These are phyloP conservation scores for Fusarium nygamai DNA, from an alignment of 2,329 filamentous ascomycete genomes.

Conservation along the genomic window DNA sequence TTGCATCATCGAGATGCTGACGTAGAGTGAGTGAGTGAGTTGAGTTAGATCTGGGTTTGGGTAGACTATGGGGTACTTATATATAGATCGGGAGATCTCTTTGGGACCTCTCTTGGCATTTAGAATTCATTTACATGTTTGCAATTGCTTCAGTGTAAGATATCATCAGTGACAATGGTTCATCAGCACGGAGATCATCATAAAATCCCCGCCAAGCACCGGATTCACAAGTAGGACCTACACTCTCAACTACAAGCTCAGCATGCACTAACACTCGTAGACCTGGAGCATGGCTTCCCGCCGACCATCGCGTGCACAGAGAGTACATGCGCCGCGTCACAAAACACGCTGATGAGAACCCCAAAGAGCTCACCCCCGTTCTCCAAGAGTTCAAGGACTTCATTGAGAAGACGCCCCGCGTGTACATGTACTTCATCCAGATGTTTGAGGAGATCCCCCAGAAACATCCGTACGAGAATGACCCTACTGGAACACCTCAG, in stretches of 20 bases:
- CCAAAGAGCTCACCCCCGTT: constrained; percentile 65
- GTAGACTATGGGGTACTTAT: not conserved
- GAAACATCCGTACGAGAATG: constrained; percentile 67
- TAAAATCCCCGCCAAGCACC: constrained; percentile 60
- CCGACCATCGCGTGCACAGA: constrained; percentile 69
- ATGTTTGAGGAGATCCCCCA: constrained; percentile 76
- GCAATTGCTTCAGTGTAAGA: not conserved
- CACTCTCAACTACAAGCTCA: not conserved
- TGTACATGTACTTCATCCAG: constrained; percentile 72
- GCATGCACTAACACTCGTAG: constrained; percentile 44
- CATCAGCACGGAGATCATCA: constrained; percentile 61
- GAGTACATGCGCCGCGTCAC: constrained; percentile 70
- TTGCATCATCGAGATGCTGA: constrained; percentile 41
- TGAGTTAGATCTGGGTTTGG: not conserved
- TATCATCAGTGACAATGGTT: constrained; percentile 53
- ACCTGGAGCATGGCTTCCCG: constrained; percentile 69
- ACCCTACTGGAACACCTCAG: constrained; percentile 70
- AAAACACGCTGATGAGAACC: constrained; percentile 62
- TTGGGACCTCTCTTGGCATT: not conserved
- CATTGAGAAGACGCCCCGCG: constrained; percentile 70
- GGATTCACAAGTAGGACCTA: constrained; percentile 55
- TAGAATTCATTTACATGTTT: not conserved
- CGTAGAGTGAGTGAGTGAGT: constrained; percentile 2
- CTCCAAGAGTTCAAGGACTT: constrained; percentile 72
- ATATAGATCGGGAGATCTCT: not conserved